These are phyloP conservation scores for Xanthoceras sorbifolium DNA, from an alignment of 345 rosid species.

Conservation along the genomic window DNA sequence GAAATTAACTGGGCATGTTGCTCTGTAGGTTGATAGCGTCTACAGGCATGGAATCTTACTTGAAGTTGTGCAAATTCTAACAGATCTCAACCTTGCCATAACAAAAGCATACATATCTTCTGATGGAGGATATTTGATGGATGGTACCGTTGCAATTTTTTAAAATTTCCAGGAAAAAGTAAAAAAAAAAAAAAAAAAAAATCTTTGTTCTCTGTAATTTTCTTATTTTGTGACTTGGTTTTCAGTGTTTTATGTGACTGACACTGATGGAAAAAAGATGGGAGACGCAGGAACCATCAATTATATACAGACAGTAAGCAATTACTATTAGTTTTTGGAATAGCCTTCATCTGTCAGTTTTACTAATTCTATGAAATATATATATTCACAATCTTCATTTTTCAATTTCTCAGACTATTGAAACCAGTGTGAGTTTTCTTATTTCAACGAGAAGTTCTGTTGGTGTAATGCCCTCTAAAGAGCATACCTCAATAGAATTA, in stretches of 20 bases:
- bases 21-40: constrained; percentile 42
- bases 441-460: constrained; percentile 39
- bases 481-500: constrained; percentile 45
- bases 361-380: neutral
- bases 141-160: constrained; percentile 34
- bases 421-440: constrained; percentile 28
- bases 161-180: neutral
- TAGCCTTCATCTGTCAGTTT: neutral
- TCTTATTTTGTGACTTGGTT: constrained; percentile 1
- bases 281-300: constrained; percentile 19
- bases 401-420: constrained; percentile 40
- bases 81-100: constrained; percentile 47
- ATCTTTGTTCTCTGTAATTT: neutral
- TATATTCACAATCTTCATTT: constrained; percentile 6
- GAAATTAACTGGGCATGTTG: neutral
- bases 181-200: too few relatives aligned
- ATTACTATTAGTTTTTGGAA: neutral
- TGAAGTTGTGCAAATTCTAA: constrained; percentile 50
- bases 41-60: constrained; percentile 50
- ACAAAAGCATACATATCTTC: constrained; percentile 54
- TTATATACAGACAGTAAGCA: constrained; percentile 38
- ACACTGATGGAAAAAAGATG: constrained; percentile 28
- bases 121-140: constrained; percentile 63
- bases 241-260: constrained; percentile 45
- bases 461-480: constrained; percentile 37